Conservation (phyloP, 768 basidiomycete genomes). For the Leccinum rimulosum region DNA sequence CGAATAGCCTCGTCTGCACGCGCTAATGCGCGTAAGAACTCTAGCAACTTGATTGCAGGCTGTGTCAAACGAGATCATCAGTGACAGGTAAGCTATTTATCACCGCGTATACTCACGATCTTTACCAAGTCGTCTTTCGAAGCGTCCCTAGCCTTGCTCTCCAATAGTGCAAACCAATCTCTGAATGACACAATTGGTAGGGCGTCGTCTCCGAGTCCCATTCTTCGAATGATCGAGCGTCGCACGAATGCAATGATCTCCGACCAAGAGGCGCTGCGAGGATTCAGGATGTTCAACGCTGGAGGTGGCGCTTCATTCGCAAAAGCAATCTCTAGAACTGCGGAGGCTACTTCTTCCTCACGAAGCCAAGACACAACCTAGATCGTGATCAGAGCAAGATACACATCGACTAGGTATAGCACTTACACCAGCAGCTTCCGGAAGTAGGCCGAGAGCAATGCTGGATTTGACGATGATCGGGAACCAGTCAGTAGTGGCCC, state of each 20-base stretch:
- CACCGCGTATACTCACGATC: slow-evolving; percentile 27
- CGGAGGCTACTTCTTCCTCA: slow-evolving; percentile 35
- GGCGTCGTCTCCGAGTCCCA: neutral
- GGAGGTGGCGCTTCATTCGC: slow-evolving; percentile 13
- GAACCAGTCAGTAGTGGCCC: slow-evolving; percentile 47
- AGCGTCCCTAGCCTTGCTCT: slow-evolving; percentile 16
- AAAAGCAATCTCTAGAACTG: slow-evolving; percentile 31
- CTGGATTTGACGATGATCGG: slow-evolving; percentile 42
- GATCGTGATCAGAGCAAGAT: neutral
- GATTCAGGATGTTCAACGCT: slow-evolving; percentile 39
- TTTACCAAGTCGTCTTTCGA: slow-evolving; percentile 27
- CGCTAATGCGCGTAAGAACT: no score
- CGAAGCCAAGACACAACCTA: slow-evolving; percentile 45
- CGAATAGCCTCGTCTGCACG: no score
- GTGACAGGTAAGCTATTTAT: no score
- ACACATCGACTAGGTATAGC: no score
- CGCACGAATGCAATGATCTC: slow-evolving; percentile 28
- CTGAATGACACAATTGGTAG: slow-evolving; percentile 33
- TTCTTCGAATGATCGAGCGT: slow-evolving; percentile 13
- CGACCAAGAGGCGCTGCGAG: slow-evolving; percentile 34
- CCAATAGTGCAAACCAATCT: slow-evolving; percentile 36
- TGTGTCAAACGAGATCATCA: slow-evolving; percentile 1
- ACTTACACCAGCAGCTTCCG: slow-evolving; percentile 31
- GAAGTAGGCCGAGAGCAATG: slow-evolving; percentile 26
- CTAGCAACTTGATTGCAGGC: slow-evolving; percentile 32